Evolutionary conservation across 192 early-diverging fungal species (phyloP), one percentile per base, ranked within the genome.

Genomic region (Coemansia guatemalensis): DNA sequence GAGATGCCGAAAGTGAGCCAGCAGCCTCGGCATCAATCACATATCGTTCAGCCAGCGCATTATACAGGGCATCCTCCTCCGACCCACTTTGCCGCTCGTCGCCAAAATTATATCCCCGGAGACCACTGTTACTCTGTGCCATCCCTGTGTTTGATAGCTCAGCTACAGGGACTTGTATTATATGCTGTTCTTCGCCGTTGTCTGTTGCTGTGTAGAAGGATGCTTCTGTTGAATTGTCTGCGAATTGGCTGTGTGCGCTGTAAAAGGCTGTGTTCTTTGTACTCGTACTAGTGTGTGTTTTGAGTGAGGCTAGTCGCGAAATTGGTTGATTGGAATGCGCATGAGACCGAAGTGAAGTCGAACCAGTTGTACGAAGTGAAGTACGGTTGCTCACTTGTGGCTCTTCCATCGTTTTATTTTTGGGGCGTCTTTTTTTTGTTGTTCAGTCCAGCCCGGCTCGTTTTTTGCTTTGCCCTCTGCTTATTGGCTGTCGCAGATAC

Each of bases 21-120:
- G 73, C 64, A 12, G 73, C 69, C 60, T 81, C 73, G 4, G 78
- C 73, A 17, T 74, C 73, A 47, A 75, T 30, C 26, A 81, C 65
- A 30, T 81, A 81, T 25, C 75, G 78, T 25, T 60, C 48, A 17
- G 78, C 72, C 59, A 81, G 58, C 1, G 78, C 73, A 14, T 68
- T 58, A 26, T 62, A 65, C 41, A 81, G 51, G 17, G 65, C 62
- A 50, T 66, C 65, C 58, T 77, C 73, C 44, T 56, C 63, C 20
- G 7, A 7, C 1, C 12, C 23, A 24, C 1, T 20, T 53, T 30
- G 41, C 33, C 18, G 55, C 32, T 32, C 49, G 24, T 39, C 11
- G 3, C 35, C 35, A 39, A 39, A 39, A 11, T 39, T 39, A 39
- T 39, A 39, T 39, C 35, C 35, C 9, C 35, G 35, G 3, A 39